Conservation (phyloP, 23 red algal genomes). For the Gracilaria gracilis region DNA sequence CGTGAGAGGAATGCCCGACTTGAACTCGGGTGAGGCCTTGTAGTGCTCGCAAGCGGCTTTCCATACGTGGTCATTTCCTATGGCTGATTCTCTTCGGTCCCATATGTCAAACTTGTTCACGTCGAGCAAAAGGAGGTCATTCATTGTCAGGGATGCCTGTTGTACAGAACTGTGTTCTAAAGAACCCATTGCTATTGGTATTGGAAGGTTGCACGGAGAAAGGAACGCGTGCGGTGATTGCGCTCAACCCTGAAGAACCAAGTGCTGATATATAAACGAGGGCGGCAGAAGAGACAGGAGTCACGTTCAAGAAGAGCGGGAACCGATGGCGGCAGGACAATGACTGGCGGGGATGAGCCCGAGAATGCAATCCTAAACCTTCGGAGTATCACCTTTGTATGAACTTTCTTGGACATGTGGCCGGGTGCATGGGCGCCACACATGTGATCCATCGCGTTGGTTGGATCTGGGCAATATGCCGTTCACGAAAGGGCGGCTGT, state of each 20-base stretch:
- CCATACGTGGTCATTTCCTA: conserved; percentile 63
- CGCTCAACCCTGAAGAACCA: no score
- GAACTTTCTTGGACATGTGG: neutral
- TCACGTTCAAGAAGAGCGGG: no score
- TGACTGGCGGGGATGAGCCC: neutral
- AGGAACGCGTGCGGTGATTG: neutral
- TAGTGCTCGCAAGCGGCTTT: conserved; percentile 26
- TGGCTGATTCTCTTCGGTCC: conserved; percentile 69
- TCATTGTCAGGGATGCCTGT: conserved; percentile 1
- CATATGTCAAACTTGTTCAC: conserved; percentile 73
- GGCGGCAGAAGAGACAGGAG: no score
- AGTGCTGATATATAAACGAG: no score
- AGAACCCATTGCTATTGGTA: neutral
- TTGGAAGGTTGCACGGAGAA: neutral
- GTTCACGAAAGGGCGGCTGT: neutral
- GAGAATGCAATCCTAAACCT: no score
- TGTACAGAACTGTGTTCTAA: neutral
- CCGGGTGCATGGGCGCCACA: neutral
- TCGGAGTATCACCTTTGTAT: no score
- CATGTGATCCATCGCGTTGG: neutral
- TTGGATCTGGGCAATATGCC: neutral
- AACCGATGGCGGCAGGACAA: no score
- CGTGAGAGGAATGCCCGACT: conserved; percentile 52
- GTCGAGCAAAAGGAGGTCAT: conserved; percentile 35
- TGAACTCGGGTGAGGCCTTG: neutral